Conservation (phyloP, 306 rosid genomes). For the Fagus crenata region DNA sequence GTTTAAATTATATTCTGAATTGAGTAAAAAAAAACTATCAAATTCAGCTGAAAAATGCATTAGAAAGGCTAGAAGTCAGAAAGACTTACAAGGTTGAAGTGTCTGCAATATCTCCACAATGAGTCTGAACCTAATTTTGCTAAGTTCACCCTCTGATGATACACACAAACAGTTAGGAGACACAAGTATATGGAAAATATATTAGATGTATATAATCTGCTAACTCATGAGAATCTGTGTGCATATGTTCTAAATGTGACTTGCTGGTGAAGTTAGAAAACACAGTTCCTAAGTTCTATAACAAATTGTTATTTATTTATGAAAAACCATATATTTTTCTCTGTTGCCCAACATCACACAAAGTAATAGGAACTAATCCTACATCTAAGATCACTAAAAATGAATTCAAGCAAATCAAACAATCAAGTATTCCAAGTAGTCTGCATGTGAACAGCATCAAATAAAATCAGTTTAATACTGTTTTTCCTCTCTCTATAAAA, state of each 20-base stretch:
- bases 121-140: conserved; percentile 54
- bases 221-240: neutral
- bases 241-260: neutral
- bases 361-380: neutral
- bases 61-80: conserved; percentile 10
- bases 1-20: neutral
- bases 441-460: too few relatives aligned
- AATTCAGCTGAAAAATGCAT: neutral
- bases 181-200: neutral
- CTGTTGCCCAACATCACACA: neutral
- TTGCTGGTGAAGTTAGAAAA: neutral
- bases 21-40: neutral
- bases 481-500: neutral
- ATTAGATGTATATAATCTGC: neutral
- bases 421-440: neutral
- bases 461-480: neutral
- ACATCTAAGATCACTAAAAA: neutral
- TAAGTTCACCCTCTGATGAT: conserved; percentile 48
- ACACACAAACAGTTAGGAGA: conserved; percentile 6
- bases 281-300: neutral
- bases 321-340: neutral
- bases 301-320: neutral
- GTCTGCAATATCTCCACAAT: conserved; percentile 60
- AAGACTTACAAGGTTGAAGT: conserved; percentile 59
- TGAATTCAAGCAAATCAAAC: neutral